A percentile compares a stretch with the other conserved stretches of the same genome.
Conservation (phyloP, 2,329 filamentous ascomycete genomes). For the Cladosporium sp. region DNA sequence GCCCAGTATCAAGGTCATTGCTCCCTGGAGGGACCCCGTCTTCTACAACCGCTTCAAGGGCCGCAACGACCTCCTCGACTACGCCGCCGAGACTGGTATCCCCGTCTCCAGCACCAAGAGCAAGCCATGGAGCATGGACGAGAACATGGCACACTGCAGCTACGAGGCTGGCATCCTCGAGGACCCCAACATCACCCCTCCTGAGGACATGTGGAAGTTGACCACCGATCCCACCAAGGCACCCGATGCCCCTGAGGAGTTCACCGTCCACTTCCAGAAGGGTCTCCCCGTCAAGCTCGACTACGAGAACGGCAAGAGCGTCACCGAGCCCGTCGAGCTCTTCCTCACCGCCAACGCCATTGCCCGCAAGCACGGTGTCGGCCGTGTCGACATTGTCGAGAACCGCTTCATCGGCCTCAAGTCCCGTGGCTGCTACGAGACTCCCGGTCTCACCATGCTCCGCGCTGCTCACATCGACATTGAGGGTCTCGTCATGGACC, state of each 20-base stretch:
- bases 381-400: conserved; percentile 78
- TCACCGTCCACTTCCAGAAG: conserved; percentile 69
- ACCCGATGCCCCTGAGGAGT: conserved; percentile 66
- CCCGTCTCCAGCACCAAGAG: conserved; percentile 70
- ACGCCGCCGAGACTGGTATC: conserved; percentile 62
- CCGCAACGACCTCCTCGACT: conserved; percentile 68
- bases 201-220: conserved; percentile 76
- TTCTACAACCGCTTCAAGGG: conserved; percentile 70
- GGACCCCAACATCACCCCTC: conserved; percentile 60
- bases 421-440: conserved; percentile 76
- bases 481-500: conserved; percentile 64
- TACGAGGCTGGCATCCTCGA: conserved; percentile 78
- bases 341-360: conserved; percentile 70
- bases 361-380: conserved; percentile 68
- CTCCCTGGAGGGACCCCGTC: conserved; percentile 67
- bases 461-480: conserved; percentile 57
- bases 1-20: conserved; percentile 66
- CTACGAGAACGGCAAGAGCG: conserved; percentile 53
- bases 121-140: conserved; percentile 65
- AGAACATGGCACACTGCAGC: conserved; percentile 70
- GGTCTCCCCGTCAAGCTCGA: conserved; percentile 68
- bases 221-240: conserved; percentile 63
- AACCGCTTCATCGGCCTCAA: conserved; percentile 78
- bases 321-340: conserved; percentile 66
- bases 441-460: conserved; percentile 55